phyloP scores from a whole-genome alignment of 1,139 yeast species.

The Pichia sp. region DNA sequence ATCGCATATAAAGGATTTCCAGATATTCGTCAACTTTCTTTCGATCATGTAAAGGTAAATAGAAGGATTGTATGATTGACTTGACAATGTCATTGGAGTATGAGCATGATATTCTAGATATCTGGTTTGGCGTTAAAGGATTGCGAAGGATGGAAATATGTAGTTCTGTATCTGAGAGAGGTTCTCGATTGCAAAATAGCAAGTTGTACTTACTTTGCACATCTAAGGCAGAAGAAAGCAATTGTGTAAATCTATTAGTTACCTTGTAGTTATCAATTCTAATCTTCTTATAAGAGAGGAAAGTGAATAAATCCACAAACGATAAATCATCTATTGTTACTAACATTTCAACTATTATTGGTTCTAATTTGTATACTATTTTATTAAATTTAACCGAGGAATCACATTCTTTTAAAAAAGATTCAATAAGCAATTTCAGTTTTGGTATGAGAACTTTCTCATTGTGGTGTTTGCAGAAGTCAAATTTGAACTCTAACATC shows the following conservation, averaged over 20 bases:
- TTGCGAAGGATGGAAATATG: not conserved
- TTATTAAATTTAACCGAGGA: not conserved
- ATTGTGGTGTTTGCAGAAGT: not conserved
- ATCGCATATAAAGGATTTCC: not conserved
- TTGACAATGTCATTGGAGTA: conserved; percentile 7
- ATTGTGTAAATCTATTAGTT: not conserved
- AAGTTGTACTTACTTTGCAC: not conserved
- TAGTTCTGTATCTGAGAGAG: not conserved
- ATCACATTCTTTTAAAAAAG: conserved; percentile 1
- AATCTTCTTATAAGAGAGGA: not conserved
- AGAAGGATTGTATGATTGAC: conserved; percentile 4
- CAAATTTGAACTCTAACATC: conserved; percentile 1
- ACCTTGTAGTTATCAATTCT: not conserved
- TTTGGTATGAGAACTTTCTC: not conserved
- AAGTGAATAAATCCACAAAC: conserved; percentile 6
- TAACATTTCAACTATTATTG: not conserved
- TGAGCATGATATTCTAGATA: not conserved
- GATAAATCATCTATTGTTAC: not conserved
- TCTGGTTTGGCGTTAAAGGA: conserved; percentile 1
- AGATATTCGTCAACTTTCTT: conserved; percentile 9
- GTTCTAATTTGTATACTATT: conserved; percentile 1
- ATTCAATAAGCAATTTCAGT: not conserved
- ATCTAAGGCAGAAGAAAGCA: not conserved
- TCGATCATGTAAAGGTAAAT: conserved; percentile 5
- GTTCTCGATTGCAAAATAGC: not conserved